Base-by-base conservation (phyloP, 768 basidiomycete species). In the Kwoniella heveanensis region DNA sequence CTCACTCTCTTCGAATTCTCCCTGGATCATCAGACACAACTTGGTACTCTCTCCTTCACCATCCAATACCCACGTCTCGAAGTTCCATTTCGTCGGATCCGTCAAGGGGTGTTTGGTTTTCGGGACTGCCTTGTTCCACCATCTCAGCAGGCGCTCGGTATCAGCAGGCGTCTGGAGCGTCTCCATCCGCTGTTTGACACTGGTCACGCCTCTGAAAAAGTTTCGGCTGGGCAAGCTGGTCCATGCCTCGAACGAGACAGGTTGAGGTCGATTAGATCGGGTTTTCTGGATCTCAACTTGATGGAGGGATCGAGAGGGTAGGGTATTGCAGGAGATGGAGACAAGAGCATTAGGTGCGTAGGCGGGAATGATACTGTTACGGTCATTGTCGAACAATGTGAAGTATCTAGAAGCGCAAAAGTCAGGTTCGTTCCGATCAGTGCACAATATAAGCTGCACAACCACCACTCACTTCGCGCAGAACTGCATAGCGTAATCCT, bases 321-420 rank as follows among this genome's bases (percentile, higher is more conserved):
- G 89, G 6, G 85, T 94, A 77, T 93, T 94, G 71, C 86, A 86
- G 21, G 88, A 89, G 77, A 88, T 90, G 0, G 93, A 96, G 77
- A 97, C 93, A 8, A 92, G 94, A n/a, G 94, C 90, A 12, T 85
- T 81, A 0, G 90, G 86, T 63, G 90, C 86, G 77, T 98, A 99
- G 21, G 85, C 91, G 50, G 88, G 83, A 17, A 85, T 73, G 6
- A 97, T 84, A 0, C 83, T 80, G 0, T 84, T 80, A 19, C 95
- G 87, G 67, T 90, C 86, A 21, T 82, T 84, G 78, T 99, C 96
- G 78, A 90, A 94, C 1, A 86, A 78, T 9, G 88, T 86, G 81
- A 97, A 93, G 80, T 89, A 96, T 53, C 91, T 94, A n/a, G 65
- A 1, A 44, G 15, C 39, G 39, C 30, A 26, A 19, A 6, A 25